These are phyloP conservation scores for Helichrysum umbraculigerum DNA, from an alignment of 129 eudicot species.

Conservation along the genomic window DNA sequence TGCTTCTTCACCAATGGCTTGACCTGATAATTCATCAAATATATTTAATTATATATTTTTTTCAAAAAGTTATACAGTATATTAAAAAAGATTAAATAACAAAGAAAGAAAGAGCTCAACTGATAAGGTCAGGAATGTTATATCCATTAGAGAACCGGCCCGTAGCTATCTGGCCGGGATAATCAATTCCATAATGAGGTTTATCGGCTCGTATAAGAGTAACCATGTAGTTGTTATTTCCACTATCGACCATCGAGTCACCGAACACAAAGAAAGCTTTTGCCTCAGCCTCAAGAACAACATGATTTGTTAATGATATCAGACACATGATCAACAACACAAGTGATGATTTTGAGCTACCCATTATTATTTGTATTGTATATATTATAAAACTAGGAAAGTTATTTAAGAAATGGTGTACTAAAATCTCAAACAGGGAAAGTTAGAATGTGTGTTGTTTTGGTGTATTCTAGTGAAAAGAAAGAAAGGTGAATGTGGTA, in stretches of 20 bases:
- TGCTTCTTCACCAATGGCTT: constrained; percentile 47
- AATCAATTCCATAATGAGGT: constrained; percentile 57
- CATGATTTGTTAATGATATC: constrained; percentile 4
- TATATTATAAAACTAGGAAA: not conserved
- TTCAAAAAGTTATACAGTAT: too few relatives aligned
- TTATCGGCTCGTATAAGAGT: constrained; percentile 59
- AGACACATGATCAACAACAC: constrained; percentile 11
- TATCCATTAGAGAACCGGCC: constrained; percentile 69
- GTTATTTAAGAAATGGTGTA: too few relatives aligned
- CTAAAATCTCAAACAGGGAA: too few relatives aligned
- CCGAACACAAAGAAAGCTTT: constrained; percentile 65
- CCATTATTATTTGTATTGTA: constrained; percentile 8
- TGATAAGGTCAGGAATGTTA: constrained; percentile 58
- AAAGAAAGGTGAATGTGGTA: too few relatives aligned
- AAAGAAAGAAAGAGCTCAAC: constrained; percentile 36
- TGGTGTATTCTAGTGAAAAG: not conserved
- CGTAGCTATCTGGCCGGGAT: constrained; percentile 48
- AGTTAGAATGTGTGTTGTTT: too few relatives aligned
- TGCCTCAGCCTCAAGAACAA: constrained; percentile 31
- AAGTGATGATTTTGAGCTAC: constrained; percentile 25
- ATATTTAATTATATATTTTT: too few relatives aligned
- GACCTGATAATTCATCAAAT: constrained; percentile 37
- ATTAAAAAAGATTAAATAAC: not conserved
- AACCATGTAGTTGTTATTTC: constrained; percentile 58
- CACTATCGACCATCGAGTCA: constrained; percentile 58